Conservation (phyloP, 2,329 filamentous ascomycete species). For the Colletotrichum sp. region DNA sequence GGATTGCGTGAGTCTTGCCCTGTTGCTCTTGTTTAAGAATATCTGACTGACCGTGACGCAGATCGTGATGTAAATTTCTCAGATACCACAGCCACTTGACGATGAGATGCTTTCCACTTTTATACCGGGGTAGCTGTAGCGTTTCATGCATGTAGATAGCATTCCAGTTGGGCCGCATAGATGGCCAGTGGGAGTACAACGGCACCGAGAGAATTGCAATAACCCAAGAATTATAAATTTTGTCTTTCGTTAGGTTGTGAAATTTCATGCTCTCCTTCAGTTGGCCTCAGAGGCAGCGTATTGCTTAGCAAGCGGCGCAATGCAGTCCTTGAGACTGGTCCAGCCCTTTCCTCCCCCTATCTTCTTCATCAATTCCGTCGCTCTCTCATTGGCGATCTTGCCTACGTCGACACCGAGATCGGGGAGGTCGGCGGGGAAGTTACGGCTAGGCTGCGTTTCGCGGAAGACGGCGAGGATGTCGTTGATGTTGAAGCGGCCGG, state of each 20-base stretch:
- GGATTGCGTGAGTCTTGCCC: constrained; percentile 78
- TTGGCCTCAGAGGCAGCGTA: background rate
- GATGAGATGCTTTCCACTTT: constrained; percentile 11
- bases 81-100: constrained; percentile 17
- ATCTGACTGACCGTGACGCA: background rate
- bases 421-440: background rate
- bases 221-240: background rate
- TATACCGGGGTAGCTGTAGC: background rate
- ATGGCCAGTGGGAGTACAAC: background rate
- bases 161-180: background rate
- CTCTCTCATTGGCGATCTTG: background rate
- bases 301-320: background rate
- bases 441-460: background rate
- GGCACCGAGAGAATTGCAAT: constrained; percentile 1
- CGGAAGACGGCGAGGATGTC: constrained; percentile 1
- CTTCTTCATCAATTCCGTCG: background rate
- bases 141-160: constrained; percentile 10
- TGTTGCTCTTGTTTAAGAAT: background rate
- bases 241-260: background rate
- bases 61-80: constrained; percentile 19
- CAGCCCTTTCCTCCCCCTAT: background rate
- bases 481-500: constrained; percentile 1
- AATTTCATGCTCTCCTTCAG: background rate
- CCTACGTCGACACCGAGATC: background rate
- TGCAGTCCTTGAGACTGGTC: background rate